These are phyloP conservation scores for Venustampulla echinocandica DNA, from an alignment of 495 filamentous ascomycete genomes.

Conservation along the genomic window DNA sequence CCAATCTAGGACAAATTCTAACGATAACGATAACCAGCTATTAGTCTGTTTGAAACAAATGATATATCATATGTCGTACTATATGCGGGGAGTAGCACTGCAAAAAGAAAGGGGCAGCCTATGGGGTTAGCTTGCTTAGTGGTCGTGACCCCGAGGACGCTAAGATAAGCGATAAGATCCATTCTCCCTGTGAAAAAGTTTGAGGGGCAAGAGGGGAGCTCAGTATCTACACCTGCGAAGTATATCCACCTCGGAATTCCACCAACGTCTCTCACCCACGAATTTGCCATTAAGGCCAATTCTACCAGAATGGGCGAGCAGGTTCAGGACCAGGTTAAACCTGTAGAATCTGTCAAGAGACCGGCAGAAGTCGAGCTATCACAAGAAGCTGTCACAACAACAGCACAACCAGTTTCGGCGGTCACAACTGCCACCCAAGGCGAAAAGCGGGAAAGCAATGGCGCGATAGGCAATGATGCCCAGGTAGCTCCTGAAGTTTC, in stretches of 20 bases:
- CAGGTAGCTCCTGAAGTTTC: background rate
- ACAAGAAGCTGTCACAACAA: slow-evolving; percentile 12
- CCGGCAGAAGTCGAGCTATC: background rate
- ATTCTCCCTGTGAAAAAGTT: too few relatives aligned
- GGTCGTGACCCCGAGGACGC: background rate
- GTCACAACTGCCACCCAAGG: slow-evolving; percentile 29
- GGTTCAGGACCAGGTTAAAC: slow-evolving; percentile 4
- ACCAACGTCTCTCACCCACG: background rate
- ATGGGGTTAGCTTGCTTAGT: background rate
- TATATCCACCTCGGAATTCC: too few relatives aligned
- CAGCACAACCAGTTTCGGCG: too few relatives aligned
- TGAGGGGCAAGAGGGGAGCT: background rate
- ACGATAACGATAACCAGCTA: too few relatives aligned
- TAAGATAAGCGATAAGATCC: slow-evolving; percentile 2
- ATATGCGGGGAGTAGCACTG: background rate
- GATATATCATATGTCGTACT: too few relatives aligned
- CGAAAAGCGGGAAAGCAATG: slow-evolving; percentile 27
- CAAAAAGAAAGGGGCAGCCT: background rate
- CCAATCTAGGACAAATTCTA: too few relatives aligned
- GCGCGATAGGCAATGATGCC: background rate
- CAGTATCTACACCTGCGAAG: too few relatives aligned
- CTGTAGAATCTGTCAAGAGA: slow-evolving; percentile 17
- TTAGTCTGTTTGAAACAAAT: too few relatives aligned
- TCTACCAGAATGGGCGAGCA: too few relatives aligned
- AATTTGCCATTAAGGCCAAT: too few relatives aligned